Evolutionary conservation across 495 filamentous ascomycete species (phyloP).

Genomic region (Emericellopsis terricola): DNA sequence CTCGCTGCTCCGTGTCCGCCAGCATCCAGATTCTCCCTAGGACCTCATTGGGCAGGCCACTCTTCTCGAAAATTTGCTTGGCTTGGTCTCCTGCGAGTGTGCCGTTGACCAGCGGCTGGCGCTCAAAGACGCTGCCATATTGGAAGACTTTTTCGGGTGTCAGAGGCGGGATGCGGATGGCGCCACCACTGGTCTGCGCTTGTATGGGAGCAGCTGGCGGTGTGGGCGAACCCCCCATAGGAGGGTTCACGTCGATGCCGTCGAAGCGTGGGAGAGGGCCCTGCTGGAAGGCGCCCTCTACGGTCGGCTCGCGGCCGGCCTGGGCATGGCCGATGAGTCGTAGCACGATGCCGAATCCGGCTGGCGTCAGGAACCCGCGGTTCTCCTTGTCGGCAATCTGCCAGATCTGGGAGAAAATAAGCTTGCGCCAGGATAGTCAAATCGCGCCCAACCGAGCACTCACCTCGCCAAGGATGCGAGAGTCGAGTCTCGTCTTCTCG

Average conservation of each 20-base stretch:
- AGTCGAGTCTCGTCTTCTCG: slow-evolving; percentile 78
- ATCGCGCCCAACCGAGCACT: slow-evolving; percentile 6
- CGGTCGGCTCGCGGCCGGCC: slow-evolving; percentile 57
- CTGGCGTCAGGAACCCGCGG: slow-evolving; percentile 74
- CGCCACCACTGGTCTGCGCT: slow-evolving; percentile 47
- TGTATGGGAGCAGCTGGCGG: slow-evolving; percentile 24
- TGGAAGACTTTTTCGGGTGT: slow-evolving; percentile 77
- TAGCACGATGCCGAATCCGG: slow-evolving; percentile 81
- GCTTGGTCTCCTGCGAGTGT: slow-evolving; percentile 77
- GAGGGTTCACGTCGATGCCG: slow-evolving; percentile 35
- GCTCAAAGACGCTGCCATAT: slow-evolving; percentile 73
- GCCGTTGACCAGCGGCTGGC: slow-evolving; percentile 25
- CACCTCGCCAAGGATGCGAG: slow-evolving; percentile 78
- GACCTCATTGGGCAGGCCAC: slow-evolving; percentile 73
- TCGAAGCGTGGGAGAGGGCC: slow-evolving; percentile 89
- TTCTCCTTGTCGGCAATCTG: slow-evolving; percentile 96
- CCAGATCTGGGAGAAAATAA: slow-evolving; percentile 56
- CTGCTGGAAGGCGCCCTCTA: slow-evolving; percentile 53
- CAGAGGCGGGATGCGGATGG: slow-evolving; percentile 78
- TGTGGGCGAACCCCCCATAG: slow-evolving; percentile 7
- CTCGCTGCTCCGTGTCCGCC: slow-evolving; percentile 80
- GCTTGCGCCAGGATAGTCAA: slow-evolving; percentile 4
- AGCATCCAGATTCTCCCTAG: slow-evolving; percentile 90
- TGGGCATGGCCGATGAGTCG: slow-evolving; percentile 93
- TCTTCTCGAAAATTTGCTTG: slow-evolving; percentile 88